Evolutionary conservation across 2,329 filamentous ascomycete species (phyloP).

Genomic region (Penicillium sp.): DNA sequence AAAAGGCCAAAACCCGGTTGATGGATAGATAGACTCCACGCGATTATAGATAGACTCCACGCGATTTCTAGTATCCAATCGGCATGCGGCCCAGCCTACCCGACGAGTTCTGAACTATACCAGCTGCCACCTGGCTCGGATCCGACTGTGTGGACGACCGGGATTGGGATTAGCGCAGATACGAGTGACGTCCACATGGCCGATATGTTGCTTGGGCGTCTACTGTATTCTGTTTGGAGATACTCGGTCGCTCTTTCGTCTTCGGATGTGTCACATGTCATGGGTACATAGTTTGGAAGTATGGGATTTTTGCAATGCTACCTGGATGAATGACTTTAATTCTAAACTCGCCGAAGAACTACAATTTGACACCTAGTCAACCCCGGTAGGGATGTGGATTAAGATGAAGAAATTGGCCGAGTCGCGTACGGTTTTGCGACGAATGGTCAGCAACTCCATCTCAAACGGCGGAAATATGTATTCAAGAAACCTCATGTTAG

Average conservation of each 20-base stretch:
- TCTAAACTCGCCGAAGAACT: no score
- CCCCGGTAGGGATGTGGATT: background rate
- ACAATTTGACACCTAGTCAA: background rate
- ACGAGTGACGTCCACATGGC: conserved; percentile 21
- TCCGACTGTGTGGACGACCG: background rate
- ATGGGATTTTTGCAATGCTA: background rate
- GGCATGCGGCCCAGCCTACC: conserved; percentile 43
- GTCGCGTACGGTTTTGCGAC: background rate
- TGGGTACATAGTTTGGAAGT: no score
- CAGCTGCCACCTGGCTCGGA: conserved; percentile 24
- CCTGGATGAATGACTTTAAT: no score
- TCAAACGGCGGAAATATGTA: background rate
- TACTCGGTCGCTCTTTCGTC: background rate
- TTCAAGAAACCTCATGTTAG: background rate
- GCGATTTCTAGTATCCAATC: conserved; percentile 42
- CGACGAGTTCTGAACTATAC: conserved; percentile 40
- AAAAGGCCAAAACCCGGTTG: no score
- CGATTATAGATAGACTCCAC: conserved; percentile 32
- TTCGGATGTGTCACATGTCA: background rate
- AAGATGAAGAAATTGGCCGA: background rate
- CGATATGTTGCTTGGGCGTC: conserved; percentile 15
- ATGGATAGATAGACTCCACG: conserved; percentile 28
- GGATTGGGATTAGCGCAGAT: conserved; percentile 14
- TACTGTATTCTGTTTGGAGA: background rate
- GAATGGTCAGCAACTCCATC: background rate